Percentiles rank a stretch among this genome's conserved stretches.
Conservation (phyloP, 164 flowering plant genomes). For the Stephania cephalantha region DNA sequence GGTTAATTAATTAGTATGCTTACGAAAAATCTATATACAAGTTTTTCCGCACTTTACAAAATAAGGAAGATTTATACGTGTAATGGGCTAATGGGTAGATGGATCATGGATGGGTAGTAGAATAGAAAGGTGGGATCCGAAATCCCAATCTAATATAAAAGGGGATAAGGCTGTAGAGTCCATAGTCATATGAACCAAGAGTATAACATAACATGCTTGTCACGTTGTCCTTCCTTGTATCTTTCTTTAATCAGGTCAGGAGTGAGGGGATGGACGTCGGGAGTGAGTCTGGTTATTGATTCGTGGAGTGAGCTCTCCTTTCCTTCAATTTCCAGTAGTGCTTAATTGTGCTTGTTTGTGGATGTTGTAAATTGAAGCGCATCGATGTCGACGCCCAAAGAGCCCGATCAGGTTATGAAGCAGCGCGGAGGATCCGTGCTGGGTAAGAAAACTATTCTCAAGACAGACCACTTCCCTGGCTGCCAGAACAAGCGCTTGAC, state of each 20-base stretch:
- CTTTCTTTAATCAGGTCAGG: not conserved
- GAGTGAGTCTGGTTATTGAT: not conserved
- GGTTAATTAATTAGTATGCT: no score
- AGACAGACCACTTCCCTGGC: conserved; percentile 77
- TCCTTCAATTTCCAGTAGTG: not conserved
- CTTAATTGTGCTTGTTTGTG: not conserved
- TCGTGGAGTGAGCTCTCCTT: not conserved
- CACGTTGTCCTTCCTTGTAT: conserved; percentile 4
- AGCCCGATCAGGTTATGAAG: conserved; percentile 72
- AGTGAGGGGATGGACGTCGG: not conserved
- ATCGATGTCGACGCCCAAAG: conserved; percentile 50
- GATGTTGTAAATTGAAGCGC: not conserved
- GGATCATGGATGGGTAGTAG: no score
- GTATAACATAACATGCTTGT: not conserved
- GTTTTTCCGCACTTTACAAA: no score
- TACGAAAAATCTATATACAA: no score
- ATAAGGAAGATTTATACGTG: no score
- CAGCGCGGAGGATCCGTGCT: conserved; percentile 77
- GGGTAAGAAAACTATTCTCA: conserved; percentile 44
- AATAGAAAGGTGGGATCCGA: no score
- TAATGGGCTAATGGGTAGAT: no score
- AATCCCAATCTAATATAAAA: no score
- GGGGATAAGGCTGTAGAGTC: no score
- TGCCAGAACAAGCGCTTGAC: conserved; percentile 72
- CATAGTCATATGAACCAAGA: not conserved